Percentiles rank a stretch among this genome's conserved stretches.
Conservation (phyloP, 2,329 filamentous ascomycete species). For the Hypomyces rosellus region DNA sequence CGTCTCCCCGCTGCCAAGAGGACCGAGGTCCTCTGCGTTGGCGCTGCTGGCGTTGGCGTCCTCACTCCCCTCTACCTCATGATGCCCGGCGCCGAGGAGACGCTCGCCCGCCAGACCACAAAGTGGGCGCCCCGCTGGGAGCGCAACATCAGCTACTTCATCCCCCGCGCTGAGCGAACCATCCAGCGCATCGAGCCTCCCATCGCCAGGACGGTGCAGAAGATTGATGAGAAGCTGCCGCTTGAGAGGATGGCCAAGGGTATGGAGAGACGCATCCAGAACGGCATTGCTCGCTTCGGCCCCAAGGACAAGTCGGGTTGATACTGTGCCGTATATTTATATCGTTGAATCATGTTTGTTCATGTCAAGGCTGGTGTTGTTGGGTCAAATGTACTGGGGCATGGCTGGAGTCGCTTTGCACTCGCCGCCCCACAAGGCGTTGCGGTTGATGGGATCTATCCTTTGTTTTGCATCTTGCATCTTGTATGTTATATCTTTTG, state of each 20-base stretch:
- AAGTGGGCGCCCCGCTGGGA: slow-evolving; percentile 57
- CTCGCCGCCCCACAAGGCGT: slow-evolving; percentile 7
- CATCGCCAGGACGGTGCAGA: slow-evolving; percentile 38
- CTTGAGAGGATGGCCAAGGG: slow-evolving; percentile 45
- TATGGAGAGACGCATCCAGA: slow-evolving; percentile 42
- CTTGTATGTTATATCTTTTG: background rate
- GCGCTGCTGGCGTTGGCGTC: slow-evolving; percentile 46
- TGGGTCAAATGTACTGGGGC: background rate
- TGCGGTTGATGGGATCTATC: background rate
- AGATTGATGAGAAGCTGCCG: slow-evolving; percentile 41
- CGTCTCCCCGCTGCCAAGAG: slow-evolving; percentile 43
- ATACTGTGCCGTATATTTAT: background rate
- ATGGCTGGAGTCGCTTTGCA: slow-evolving; percentile 8
- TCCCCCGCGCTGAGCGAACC: slow-evolving; percentile 39
- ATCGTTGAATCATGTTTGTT: background rate
- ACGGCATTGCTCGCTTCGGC: slow-evolving; percentile 35
- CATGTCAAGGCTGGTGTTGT: too few relatives aligned
- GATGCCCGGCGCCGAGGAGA: slow-evolving; percentile 50
- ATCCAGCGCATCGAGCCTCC: slow-evolving; percentile 45
- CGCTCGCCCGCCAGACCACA: slow-evolving; percentile 46
- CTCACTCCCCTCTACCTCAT: slow-evolving; percentile 53
- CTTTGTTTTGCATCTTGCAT: background rate
- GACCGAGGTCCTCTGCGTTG: slow-evolving; percentile 47
- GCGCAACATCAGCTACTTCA: slow-evolving; percentile 49
- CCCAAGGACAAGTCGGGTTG: slow-evolving; percentile 18